Evolutionary conservation across 305 asterid genomes (phyloP).

Genomic region (Fraxinus baroniana): DNA sequence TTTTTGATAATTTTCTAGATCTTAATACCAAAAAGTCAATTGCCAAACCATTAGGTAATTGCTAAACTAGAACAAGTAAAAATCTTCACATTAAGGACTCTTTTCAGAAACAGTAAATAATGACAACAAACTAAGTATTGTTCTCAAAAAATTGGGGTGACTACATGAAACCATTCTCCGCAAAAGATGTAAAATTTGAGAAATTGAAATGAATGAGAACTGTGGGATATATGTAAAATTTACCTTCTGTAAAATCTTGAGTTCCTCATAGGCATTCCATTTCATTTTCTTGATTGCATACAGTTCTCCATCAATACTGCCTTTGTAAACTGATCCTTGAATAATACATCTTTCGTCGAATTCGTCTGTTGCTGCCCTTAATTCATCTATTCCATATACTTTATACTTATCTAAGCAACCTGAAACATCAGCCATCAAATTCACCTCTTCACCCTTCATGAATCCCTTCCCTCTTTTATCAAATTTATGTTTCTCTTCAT

Average conservation of each 20-base stretch:
- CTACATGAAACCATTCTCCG: not conserved
- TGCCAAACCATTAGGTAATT: not conserved
- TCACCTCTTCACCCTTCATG: constrained; percentile 53
- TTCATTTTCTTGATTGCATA: constrained; percentile 93
- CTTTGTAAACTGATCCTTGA: constrained; percentile 86
- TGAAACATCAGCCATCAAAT: constrained; percentile 79
- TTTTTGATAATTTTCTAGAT: not conserved
- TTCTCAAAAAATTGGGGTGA: not conserved
- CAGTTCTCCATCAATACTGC: constrained; percentile 55
- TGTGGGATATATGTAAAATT: not conserved
- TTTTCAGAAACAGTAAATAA: not conserved
- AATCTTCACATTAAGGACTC: not conserved
- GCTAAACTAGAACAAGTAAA: not conserved
- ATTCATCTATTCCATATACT: constrained; percentile 62
- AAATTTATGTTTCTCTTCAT: constrained; percentile 37
- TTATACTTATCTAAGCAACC: constrained; percentile 88
- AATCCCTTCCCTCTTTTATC: constrained; percentile 28
- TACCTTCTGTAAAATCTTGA: constrained; percentile 95
- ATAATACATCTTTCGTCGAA: constrained; percentile 60
- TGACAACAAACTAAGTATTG: not conserved
- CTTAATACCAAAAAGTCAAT: not conserved
- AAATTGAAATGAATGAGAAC: not conserved
- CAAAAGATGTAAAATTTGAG: not conserved
- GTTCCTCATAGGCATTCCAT: constrained; percentile 96
- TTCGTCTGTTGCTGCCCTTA: constrained; percentile 69